A percentile compares a stretch with the other conserved stretches of the same genome.
Evolutionary conservation across 495 filamentous ascomycete species (phyloP).

Genomic region (Aspergillus heteromorphus): DNA sequence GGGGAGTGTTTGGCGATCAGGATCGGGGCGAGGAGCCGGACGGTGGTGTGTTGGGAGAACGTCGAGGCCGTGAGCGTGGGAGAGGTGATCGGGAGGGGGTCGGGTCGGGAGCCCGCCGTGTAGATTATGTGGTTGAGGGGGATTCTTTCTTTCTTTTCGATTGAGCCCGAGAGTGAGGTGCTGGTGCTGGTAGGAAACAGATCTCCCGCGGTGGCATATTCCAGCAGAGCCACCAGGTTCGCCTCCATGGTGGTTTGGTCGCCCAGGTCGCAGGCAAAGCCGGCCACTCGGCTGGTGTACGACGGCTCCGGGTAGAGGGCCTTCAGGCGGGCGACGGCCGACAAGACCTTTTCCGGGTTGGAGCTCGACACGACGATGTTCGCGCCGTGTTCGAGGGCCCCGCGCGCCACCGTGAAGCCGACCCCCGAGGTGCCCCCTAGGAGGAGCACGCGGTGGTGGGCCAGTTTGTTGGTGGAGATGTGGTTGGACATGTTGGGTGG

Average conservation of each 20-base stretch:
- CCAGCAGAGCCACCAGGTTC: conserved; percentile 43
- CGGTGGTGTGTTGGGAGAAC: conserved; percentile 32
- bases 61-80: conserved; percentile 24
- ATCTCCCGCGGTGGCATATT: conserved; percentile 11
- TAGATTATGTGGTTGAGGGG: conserved; percentile 57
- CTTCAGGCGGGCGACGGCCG: conserved; percentile 33
- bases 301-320: conserved; percentile 23
- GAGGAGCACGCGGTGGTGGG: conserved; percentile 37
- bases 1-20: conserved; percentile 48
- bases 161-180: conserved; percentile 2
- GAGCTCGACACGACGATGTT: conserved; percentile 53
- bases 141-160: conserved; percentile 12
- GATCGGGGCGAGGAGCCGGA: conserved; percentile 49
- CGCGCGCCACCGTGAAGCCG: conserved; percentile 50
- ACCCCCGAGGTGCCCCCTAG: conserved; percentile 54
- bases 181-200: neutral
- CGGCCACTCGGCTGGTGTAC: conserved; percentile 30
- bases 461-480: conserved; percentile 21
- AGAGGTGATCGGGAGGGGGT: conserved; percentile 29
- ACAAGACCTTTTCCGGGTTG: conserved; percentile 30
- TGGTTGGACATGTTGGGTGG: neutral
- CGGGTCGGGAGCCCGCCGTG: conserved; percentile 52
- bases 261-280: conserved; percentile 49
- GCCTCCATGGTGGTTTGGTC: conserved; percentile 34
- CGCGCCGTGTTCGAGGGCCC: conserved; percentile 43